These are phyloP conservation scores for Diutina catenulata DNA, from an alignment of 1,139 yeast species.

Conservation along the genomic window DNA sequence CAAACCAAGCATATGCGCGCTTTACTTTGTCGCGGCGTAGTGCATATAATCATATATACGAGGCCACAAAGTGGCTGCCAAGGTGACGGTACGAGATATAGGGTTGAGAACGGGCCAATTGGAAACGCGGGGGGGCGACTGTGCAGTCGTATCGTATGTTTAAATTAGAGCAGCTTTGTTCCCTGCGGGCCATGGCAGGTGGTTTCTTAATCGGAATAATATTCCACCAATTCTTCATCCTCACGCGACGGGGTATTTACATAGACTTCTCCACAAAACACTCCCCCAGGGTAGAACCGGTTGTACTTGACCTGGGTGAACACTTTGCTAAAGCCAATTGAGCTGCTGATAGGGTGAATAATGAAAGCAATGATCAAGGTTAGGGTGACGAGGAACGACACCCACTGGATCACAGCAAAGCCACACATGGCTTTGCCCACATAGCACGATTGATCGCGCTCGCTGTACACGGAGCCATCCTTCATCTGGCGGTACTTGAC, in stretches of 20 bases:
- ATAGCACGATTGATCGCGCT: neutral
- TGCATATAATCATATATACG: too few species aligned
- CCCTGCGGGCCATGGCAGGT: too few species aligned
- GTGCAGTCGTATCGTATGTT: too few species aligned
- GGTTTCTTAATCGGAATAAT: too few species aligned
- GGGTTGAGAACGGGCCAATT: too few species aligned
- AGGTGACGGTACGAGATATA: too few species aligned
- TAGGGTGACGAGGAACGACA: neutral
- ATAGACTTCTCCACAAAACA: slow-evolving; percentile 4
- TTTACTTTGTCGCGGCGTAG: too few species aligned
- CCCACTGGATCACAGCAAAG: neutral
- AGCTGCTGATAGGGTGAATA: neutral
- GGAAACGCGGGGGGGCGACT: too few species aligned
- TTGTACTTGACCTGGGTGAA: slow-evolving; percentile 1
- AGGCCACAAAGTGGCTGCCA: too few species aligned
- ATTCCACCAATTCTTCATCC: neutral
- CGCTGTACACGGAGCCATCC: neutral
- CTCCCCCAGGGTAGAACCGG: slow-evolving; percentile 1
- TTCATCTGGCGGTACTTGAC: neutral
- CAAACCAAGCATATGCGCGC: too few species aligned
- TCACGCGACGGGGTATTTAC: neutral
- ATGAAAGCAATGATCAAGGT: neutral
- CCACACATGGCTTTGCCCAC: neutral
- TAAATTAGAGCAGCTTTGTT: too few species aligned
- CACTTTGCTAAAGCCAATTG: neutral